phyloP scores from a whole-genome alignment of 495 filamentous ascomycete genomes.

The Penicillium macrosclerotiorum region DNA sequence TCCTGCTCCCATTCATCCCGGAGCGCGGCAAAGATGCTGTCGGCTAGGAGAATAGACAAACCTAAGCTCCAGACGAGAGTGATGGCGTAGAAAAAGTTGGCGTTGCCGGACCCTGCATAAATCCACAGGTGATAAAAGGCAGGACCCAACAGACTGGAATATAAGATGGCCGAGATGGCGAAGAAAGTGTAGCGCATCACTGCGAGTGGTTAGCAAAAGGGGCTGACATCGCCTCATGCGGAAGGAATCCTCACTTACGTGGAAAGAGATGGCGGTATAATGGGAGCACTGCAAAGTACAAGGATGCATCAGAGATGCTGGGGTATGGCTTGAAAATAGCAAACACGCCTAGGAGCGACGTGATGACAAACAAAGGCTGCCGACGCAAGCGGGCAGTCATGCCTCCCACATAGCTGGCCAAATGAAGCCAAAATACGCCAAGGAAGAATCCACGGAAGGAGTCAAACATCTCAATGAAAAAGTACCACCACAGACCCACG shows the following conservation, averaged over 20 bases:
- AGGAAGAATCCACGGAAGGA: slow-evolving; percentile 97
- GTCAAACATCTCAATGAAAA: slow-evolving; percentile 99
- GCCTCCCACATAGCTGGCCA: slow-evolving; percentile 82
- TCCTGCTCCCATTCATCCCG: slow-evolving; percentile 94
- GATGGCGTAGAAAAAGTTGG: slow-evolving; percentile 99
- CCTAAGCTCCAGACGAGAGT: slow-evolving; percentile 96
- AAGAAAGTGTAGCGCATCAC: slow-evolving; percentile 95
- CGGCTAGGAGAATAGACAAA: slow-evolving; percentile 74
- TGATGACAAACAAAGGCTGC: slow-evolving; percentile 84
- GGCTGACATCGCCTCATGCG: neutral
- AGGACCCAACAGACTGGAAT: slow-evolving; percentile 83
- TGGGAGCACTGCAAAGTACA: slow-evolving; percentile 79
- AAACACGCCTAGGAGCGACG: slow-evolving; percentile 79
- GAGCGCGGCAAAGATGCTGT: slow-evolving; percentile 82
- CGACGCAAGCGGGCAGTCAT: slow-evolving; percentile 73
- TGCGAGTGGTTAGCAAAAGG: slow-evolving; percentile 32
- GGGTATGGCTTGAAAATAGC: slow-evolving; percentile 96
- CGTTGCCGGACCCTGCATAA: slow-evolving; percentile 95
- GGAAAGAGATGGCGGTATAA: slow-evolving; percentile 95
- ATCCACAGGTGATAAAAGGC: slow-evolving; percentile 98
- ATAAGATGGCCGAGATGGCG: slow-evolving; percentile 74
- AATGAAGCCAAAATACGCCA: slow-evolving; percentile 95
- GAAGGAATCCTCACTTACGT: slow-evolving; percentile 48
- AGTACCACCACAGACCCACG: slow-evolving; percentile 98
- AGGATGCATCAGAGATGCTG: slow-evolving; percentile 78